These are phyloP conservation scores for Pythium aristosporum DNA, from an alignment of 352 stramenopile genomes.

Conservation along the genomic window DNA sequence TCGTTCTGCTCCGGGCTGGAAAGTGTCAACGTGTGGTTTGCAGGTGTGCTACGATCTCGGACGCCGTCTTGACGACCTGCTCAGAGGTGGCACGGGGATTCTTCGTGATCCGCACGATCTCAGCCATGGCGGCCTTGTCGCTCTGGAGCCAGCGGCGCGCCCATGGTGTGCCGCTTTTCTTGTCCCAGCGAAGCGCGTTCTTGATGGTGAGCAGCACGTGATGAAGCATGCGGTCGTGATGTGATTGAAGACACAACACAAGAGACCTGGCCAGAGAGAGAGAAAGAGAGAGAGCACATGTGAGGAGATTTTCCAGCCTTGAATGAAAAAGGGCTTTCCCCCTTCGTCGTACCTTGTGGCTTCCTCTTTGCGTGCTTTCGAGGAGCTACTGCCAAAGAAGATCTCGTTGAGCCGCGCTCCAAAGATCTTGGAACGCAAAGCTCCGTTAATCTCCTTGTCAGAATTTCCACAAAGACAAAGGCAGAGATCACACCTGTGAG, in stretches of 20 bases:
- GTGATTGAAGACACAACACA: not conserved
- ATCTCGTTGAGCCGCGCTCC: slow-evolving; percentile 52
- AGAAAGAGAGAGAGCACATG: too few species aligned
- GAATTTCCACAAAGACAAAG: not conserved
- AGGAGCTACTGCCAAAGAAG: slow-evolving; percentile 33
- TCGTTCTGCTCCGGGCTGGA: too few species aligned
- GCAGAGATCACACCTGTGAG: slow-evolving; percentile 44
- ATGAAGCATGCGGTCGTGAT: slow-evolving; percentile 35
- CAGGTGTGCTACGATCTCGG: slow-evolving; percentile 39
- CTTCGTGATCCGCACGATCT: slow-evolving; percentile 9
- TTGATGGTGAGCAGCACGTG: slow-evolving; percentile 58
- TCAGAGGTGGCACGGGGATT: slow-evolving; percentile 24
- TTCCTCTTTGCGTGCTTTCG: slow-evolving; percentile 6
- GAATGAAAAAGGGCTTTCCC: too few species aligned
- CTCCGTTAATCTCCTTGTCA: not conserved
- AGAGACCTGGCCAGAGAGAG: not conserved
- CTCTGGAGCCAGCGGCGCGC: slow-evolving; percentile 14
- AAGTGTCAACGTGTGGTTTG: not conserved
- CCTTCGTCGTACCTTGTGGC: slow-evolving; percentile 16
- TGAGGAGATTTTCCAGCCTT: not conserved
- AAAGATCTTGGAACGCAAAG: slow-evolving; percentile 44
- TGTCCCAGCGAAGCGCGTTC: slow-evolving; percentile 55
- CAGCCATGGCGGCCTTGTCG: slow-evolving; percentile 21
- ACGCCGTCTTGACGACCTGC: slow-evolving; percentile 50
- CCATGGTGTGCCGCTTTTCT: slow-evolving; percentile 22